Evolutionary conservation across 2,329 filamentous ascomycete species (phyloP).

Genomic region (Colletotrichum echinochloae): DNA sequence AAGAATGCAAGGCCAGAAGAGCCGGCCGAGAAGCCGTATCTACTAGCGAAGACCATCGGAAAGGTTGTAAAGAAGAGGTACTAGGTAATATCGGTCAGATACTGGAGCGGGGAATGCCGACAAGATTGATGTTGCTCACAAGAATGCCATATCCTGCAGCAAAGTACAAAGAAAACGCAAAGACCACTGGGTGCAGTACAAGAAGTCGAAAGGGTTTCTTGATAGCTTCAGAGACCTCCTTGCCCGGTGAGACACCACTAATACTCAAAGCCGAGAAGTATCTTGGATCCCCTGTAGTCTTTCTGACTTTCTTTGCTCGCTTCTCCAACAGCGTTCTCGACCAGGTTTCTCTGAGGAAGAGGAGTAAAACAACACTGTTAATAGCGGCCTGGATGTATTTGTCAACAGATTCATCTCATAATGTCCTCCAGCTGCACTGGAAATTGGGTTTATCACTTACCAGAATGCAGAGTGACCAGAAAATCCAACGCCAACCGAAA

Average conservation of each 20-base stretch:
- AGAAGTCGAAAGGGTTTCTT: constrained; percentile 62
- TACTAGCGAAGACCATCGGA: constrained; percentile 51
- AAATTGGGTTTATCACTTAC: neutral
- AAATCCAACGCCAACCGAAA: constrained; percentile 57
- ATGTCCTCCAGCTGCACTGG: constrained; percentile 37
- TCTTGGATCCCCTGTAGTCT: constrained; percentile 48
- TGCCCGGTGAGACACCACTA: constrained; percentile 40
- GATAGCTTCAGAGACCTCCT: constrained; percentile 50
- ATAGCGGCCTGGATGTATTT: constrained; percentile 3
- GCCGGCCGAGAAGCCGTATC: constrained; percentile 49
- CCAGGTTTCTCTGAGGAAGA: constrained; percentile 62
- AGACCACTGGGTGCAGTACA: constrained; percentile 63
- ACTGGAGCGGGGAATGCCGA: no score
- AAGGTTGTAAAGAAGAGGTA: constrained; percentile 57
- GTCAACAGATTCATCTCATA: neutral
- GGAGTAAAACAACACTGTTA: constrained; percentile 51
- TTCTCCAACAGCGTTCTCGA: constrained; percentile 58
- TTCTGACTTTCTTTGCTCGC: constrained; percentile 61
- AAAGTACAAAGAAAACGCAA: constrained; percentile 55
- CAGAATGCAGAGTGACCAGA: constrained; percentile 59
- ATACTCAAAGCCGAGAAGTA: constrained; percentile 33
- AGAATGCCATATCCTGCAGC: constrained; percentile 52
- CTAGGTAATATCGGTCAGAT: constrained; percentile 49
- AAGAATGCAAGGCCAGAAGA: constrained; percentile 58
- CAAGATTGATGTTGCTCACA: neutral